Evolutionary conservation across 2,329 filamentous ascomycete genomes (phyloP).

Genomic region (Grosmannia serpens): DNA sequence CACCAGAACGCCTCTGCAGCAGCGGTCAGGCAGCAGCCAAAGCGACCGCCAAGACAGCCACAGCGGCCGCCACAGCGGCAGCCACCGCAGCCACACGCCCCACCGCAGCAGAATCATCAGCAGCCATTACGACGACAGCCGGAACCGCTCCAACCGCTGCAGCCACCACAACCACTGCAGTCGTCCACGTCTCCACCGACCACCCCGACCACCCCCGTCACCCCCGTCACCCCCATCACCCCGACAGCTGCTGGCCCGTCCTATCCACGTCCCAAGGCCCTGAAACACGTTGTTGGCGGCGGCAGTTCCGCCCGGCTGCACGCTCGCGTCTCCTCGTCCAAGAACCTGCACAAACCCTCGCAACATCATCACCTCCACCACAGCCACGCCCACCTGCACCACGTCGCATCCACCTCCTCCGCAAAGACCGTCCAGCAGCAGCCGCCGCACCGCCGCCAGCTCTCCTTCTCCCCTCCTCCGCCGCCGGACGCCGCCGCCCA

Average conservation of each 20-base stretch:
- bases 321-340: conserved; percentile 40
- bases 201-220: background rate
- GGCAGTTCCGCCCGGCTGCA: conserved; percentile 31
- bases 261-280: conserved; percentile 21
- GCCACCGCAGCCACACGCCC: background rate
- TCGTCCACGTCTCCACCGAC: background rate
- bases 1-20: no score
- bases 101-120: background rate
- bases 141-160: background rate
- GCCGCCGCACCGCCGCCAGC: conserved; percentile 27
- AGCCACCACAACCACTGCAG: background rate
- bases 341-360: conserved; percentile 32
- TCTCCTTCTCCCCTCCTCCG: conserved; percentile 27
- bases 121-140: background rate
- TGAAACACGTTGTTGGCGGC: conserved; percentile 34
- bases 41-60: background rate
- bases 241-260: conserved; percentile 18
- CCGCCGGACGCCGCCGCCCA: conserved; percentile 20
- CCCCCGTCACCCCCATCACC: background rate
- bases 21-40: no score
- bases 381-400: conserved; percentile 7
- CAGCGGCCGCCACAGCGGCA: background rate
- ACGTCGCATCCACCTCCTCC: conserved; percentile 18
- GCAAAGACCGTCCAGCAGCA: conserved; percentile 14
- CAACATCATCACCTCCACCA: conserved; percentile 2